Evolutionary conservation across 352 stramenopile species (phyloP), one percentile per base, ranked within the genome.

Genomic region (Sclerospora graminicola): DNA sequence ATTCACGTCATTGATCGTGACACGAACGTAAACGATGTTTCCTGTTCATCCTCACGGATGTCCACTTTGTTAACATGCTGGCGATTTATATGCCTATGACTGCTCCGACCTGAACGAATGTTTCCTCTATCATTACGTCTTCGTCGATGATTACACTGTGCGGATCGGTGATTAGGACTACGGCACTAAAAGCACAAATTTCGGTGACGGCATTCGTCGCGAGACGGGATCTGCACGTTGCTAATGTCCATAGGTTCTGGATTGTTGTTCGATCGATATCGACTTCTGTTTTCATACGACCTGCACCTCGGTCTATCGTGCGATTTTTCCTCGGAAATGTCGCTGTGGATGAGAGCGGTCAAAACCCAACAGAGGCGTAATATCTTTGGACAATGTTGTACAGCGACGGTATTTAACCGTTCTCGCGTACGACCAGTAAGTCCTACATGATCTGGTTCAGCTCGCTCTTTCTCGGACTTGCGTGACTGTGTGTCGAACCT

Each of bases 231-330:
- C 24, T 34, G 39, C 8, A 49, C 43, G 20, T 41, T 44, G 34
- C 36, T 26, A 18, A 51, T 51, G 11, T 44, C 35, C 44, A 51
- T 51, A 13, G 34, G 19, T 35, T 39, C 44, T 34, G 35, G 34
- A 44, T 34, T 26, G 40, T 44, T 29, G 5, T 33, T 33, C 9
- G 28, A 33, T 4, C 28, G 28, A 33, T 13, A 4, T 33, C 28
- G 10, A 4, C 28, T 33, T 27, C 16, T 42, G 21, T 35, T 41
- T 10, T 51, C 27, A 10, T 45, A 45, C 35, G 44, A 45, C 33
- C 44, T 21, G 18, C 44, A 45, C 27, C 23, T 38, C 32, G 34
- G 26, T 44, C 28, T 44, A 6, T 45, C 35, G 8, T 33, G 13
- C 28, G 28, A 33, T 4, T 15, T 33, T n/a, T 33, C 28, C 28